Percentiles rank a stretch among this genome's conserved stretches.
Conservation (phyloP, 2,329 filamentous ascomycete species). For the Trichoderma koningiopsis region DNA sequence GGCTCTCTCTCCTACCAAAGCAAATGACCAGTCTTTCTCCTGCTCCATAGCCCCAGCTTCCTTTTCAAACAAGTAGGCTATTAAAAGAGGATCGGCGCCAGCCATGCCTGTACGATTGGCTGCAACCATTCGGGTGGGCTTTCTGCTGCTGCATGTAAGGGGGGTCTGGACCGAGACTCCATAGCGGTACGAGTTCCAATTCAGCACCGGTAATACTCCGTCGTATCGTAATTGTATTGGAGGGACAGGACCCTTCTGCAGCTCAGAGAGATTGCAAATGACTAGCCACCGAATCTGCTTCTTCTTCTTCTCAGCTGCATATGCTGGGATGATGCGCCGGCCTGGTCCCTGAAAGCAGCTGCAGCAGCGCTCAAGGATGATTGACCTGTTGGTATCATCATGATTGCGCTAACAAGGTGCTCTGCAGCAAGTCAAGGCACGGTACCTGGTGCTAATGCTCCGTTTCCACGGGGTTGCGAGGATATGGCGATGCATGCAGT, state of each 20-base stretch:
- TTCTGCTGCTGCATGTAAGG: neutral
- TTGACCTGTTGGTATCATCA: neutral
- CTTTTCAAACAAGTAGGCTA: conserved; percentile 17
- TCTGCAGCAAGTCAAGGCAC: conserved; percentile 6
- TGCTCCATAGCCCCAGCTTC: conserved; percentile 8
- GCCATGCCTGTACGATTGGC: conserved; percentile 20
- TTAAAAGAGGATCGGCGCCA: conserved; percentile 22
- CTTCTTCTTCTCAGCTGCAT: neutral
- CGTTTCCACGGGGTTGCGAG: neutral
- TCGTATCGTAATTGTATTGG: conserved; percentile 2
- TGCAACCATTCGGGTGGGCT: conserved; percentile 1
- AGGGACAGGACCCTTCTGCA: neutral
- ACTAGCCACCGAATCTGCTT: neutral
- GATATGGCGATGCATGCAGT: neutral
- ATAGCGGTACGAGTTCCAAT: neutral
- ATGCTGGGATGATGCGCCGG: neutral
- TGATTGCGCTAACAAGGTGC: conserved; percentile 10
- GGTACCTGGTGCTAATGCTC: conserved; percentile 1
- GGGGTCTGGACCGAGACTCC: conserved; percentile 12
- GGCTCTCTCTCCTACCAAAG: neutral
- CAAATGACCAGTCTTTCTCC: conserved; percentile 10
- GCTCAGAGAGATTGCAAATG: conserved; percentile 11
- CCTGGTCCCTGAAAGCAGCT: neutral
- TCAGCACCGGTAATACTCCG: neutral
- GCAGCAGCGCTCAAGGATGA: neutral